A percentile compares a stretch with the other conserved stretches of the same genome.
These are phyloP conservation scores for Litsea cubeba DNA, from an alignment of 164 flowering plant species.

Conservation along the genomic window DNA sequence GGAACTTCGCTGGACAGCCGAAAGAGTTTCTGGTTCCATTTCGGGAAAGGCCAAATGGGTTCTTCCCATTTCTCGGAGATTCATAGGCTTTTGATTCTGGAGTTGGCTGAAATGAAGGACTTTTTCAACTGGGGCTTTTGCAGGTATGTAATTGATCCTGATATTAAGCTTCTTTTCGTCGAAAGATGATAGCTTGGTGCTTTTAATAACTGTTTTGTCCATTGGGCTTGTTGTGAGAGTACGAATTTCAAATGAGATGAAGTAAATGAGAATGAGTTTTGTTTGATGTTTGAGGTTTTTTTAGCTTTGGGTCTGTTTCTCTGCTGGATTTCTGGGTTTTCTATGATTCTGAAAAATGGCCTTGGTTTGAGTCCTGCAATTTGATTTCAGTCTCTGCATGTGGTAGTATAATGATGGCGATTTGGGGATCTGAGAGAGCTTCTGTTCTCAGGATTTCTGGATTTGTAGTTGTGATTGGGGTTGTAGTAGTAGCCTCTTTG, in stretches of 20 bases:
- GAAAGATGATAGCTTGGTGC: background rate
- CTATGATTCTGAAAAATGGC: background rate
- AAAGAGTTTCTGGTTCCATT: background rate
- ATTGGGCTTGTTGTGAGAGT: background rate
- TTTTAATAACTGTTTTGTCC: background rate
- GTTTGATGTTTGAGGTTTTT: background rate
- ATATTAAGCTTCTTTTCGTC: background rate
- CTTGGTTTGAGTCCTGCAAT: background rate
- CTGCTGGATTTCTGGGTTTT: background rate
- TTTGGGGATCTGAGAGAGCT: background rate
- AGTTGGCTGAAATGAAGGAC: background rate
- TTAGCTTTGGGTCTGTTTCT: background rate
- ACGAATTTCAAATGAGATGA: background rate
- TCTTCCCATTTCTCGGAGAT: background rate
- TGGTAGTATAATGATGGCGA: conserved; percentile 26
- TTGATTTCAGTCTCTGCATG: background rate
- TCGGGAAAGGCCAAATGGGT: too few species aligned
- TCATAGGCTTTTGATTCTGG: background rate
- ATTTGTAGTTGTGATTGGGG: conserved; percentile 16
- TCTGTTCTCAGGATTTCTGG: conserved; percentile 20
- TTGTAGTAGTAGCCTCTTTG: conserved; percentile 10
- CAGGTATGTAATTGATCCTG: background rate
- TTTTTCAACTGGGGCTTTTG: background rate
- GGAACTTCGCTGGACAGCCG: background rate
- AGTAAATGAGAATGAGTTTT: background rate